phyloP scores from a whole-genome alignment of 225 moss, liverwort and hornwort genomes.

The Pseudisothecium myosuroides region DNA sequence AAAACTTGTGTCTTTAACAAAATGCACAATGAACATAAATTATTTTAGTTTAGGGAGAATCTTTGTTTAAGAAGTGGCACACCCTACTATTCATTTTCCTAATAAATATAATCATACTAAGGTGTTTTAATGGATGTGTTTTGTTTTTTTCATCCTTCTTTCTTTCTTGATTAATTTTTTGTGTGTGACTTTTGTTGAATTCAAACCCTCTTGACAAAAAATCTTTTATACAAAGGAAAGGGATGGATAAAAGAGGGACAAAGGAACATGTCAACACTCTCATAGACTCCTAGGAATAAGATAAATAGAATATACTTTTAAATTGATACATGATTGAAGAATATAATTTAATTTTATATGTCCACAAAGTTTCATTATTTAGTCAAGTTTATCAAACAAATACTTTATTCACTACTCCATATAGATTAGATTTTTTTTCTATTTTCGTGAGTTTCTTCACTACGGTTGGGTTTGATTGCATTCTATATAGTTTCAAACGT shows the following conservation, averaged over 20 bases:
- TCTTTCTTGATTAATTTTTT: neutral
- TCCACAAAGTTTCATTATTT: neutral
- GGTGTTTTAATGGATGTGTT: neutral
- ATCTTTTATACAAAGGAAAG: neutral
- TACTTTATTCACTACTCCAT: neutral
- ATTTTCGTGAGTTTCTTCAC: neutral
- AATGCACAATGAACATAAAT: neutral
- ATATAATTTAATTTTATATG: neutral
- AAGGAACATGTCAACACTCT: rapidly evolving
- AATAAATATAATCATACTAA: neutral
- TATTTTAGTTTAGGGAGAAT: neutral
- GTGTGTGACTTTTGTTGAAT: neutral
- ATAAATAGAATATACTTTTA: neutral
- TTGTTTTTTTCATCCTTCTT: neutral
- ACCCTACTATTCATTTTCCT: neutral
- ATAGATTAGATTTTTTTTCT: neutral
- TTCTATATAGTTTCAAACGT: neutral
- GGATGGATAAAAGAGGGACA: rapidly evolving
- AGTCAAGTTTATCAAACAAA: neutral
- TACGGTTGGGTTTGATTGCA: neutral
- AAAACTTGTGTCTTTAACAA: neutral
- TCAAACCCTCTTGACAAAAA: neutral
- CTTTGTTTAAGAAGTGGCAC: neutral
- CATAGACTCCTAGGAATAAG: neutral
- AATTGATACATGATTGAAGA: neutral